These are phyloP conservation scores for Darksidea phi DNA, from an alignment of 495 filamentous ascomycete species.

Conservation along the genomic window DNA sequence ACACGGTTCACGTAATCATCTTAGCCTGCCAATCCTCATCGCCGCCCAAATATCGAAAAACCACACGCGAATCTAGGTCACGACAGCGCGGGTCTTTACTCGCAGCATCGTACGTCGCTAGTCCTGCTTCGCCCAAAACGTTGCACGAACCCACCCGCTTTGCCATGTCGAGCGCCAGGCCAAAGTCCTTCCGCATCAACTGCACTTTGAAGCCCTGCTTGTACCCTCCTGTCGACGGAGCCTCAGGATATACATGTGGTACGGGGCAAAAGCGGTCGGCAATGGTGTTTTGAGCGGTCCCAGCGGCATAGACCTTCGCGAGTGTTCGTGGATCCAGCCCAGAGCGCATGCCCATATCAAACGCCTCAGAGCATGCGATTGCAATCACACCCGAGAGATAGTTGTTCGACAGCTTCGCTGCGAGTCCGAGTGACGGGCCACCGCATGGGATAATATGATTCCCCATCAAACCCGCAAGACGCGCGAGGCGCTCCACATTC, in stretches of 20 bases:
- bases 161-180: constrained; percentile 52
- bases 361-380: constrained; percentile 53
- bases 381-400: constrained; percentile 56
- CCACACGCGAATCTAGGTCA: constrained; percentile 54
- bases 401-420: constrained; percentile 58
- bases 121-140: constrained; percentile 45
- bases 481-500: constrained; percentile 38
- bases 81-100: constrained; percentile 48
- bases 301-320: constrained; percentile 50
- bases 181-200: constrained; percentile 57
- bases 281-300: constrained; percentile 53
- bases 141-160: constrained; percentile 47
- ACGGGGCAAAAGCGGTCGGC: constrained; percentile 54
- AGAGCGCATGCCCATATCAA: constrained; percentile 56
- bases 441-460: constrained; percentile 53
- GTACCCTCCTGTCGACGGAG: constrained; percentile 52
- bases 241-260: constrained; percentile 51
- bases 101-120: constrained; percentile 51
- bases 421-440: constrained; percentile 51
- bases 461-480: constrained; percentile 50
- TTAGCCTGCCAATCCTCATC: constrained; percentile 49
- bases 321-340: constrained; percentile 53
- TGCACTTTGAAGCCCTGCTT: constrained; percentile 53
- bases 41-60: constrained; percentile 54
- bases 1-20: neutral